Evolutionary conservation across 139 green algal species (phyloP).

Genomic region (Chlamydomonas incerta): DNA sequence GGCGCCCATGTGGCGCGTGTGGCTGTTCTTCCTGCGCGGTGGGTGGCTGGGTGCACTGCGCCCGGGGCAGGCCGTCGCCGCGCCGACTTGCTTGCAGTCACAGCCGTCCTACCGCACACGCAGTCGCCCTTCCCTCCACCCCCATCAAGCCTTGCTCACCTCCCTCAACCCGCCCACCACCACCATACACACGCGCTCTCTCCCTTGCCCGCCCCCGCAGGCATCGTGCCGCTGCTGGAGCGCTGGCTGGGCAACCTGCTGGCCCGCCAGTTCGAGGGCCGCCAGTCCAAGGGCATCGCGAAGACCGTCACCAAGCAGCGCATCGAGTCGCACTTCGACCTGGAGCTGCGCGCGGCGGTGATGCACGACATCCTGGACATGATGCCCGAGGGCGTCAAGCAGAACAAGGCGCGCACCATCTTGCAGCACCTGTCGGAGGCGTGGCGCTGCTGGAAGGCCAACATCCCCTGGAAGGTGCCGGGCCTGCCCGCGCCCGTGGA

Average conservation of each 20-base stretch:
- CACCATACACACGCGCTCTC: too few species aligned
- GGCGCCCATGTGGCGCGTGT: slow-evolving; percentile 99
- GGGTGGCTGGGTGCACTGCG: too few species aligned
- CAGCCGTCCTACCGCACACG: too few species aligned
- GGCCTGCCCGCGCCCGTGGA: slow-evolving; percentile 97
- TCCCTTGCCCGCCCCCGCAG: background rate
- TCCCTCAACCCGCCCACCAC: too few species aligned
- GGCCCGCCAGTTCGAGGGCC: slow-evolving; percentile 98
- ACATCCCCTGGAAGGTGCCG: slow-evolving; percentile 98
- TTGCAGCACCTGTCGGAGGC: slow-evolving; percentile 99
- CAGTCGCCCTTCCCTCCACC: background rate
- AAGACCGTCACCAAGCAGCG: slow-evolving; percentile 99
- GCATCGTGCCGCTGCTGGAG: slow-evolving; percentile 87
- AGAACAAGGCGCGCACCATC: slow-evolving; percentile 93
- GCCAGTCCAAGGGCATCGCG: slow-evolving; percentile 94
- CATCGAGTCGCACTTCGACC: slow-evolving; percentile 98
- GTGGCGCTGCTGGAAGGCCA: slow-evolving; percentile 97
- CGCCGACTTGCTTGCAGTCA: too few species aligned
- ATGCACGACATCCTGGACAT: slow-evolving; percentile 99
- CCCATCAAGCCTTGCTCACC: too few species aligned
- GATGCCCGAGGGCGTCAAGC: slow-evolving; percentile 95
- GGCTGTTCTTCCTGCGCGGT: slow-evolving; percentile 99
- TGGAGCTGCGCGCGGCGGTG: slow-evolving; percentile 97
- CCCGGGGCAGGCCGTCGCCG: too few species aligned
- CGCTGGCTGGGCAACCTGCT: slow-evolving; percentile 99